phyloP scores from a whole-genome alignment of 1,284 basidiomycete species.

The Papiliotrema terrestris region DNA sequence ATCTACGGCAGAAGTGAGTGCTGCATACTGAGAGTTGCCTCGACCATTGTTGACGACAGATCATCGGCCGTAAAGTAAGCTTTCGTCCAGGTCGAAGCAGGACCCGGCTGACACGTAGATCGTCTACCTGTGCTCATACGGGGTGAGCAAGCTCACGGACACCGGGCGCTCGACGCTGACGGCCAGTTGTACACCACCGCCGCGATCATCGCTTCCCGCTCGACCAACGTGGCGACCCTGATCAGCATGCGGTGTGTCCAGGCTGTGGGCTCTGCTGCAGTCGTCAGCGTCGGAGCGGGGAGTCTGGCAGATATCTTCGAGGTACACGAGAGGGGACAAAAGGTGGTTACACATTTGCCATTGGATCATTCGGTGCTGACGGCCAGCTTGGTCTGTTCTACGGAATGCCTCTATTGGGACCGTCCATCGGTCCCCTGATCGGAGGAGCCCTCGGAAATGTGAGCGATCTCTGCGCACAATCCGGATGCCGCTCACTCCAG shows the following conservation, averaged over 20 bases:
- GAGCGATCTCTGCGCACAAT: slow-evolving; percentile 4
- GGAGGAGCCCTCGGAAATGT: slow-evolving; percentile 58
- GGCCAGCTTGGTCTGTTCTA: slow-evolving; percentile 46
- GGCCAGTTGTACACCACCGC: slow-evolving; percentile 61
- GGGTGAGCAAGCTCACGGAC: slow-evolving; percentile 28
- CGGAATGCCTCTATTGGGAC: slow-evolving; percentile 53
- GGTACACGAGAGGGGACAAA: slow-evolving; percentile 69
- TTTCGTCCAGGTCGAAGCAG: neutral
- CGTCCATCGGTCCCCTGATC: slow-evolving; percentile 66
- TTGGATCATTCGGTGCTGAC: neutral
- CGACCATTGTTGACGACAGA: slow-evolving; percentile 24
- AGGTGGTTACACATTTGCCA: slow-evolving; percentile 20
- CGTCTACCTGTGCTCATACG: slow-evolving; percentile 62
- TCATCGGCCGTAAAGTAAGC: slow-evolving; percentile 71
- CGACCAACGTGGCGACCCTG: slow-evolving; percentile 60
- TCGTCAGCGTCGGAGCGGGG: slow-evolving; percentile 73
- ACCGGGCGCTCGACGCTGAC: neutral
- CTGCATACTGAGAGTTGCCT: neutral
- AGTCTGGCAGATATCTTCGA: slow-evolving; percentile 76
- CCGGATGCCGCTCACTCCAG: slow-evolving; percentile 40
- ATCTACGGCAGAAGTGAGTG: slow-evolving; percentile 27
- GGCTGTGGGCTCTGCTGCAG: slow-evolving; percentile 63
- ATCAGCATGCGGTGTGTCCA: slow-evolving; percentile 55
- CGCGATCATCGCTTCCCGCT: slow-evolving; percentile 62
- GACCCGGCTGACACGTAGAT: slow-evolving; percentile 46